Evolutionary conservation across 805 yeast species (phyloP), one percentile per base, ranked within the genome.

Genomic region (Starmera dryadoides): DNA sequence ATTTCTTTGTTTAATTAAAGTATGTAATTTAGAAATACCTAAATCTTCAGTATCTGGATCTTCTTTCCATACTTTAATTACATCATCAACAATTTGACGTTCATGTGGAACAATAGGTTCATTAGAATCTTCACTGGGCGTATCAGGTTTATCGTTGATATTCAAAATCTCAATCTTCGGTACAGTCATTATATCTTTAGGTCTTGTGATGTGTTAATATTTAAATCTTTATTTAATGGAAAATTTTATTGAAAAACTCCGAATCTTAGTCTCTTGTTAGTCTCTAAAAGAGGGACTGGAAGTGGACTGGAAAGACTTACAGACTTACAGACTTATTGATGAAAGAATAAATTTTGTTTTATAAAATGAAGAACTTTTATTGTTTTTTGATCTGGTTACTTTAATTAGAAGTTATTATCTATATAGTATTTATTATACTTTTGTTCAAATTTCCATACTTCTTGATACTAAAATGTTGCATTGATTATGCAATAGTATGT

Each of bases 51-150:
- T 71, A 2, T 68, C 59, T 2, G 86, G 79, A 48, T 82, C 86
- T 38, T 69, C 68, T 46, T 75, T 77, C 91, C 93, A 84, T 9
- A 81, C 56, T 6, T 66, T 62, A 32, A 81, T 71, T n/a, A 82
- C 77, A 28, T 70, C 73, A 39, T 75, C 77, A 25, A 55, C 56
- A 20, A 55, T 42, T 34, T 42, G 43, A 12, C 50, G 47, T 22
- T 55, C 59, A 31, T 43, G 50, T 1, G 63, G 63, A 3, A 48
- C 53, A 5, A 48, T 34, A 3, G 58, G 55, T 31, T 42, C 56
- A 23, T 11, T 8, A 10, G 28, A 10, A 3, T 33, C 12, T 2
- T 29, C 18, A 10, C 33, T 36, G 9, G 36, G 15, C 4, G 21
- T 5, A 16, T 33, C 33, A 3, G 36, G 20, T 36, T 50, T 51